Conservation (phyloP, 345 rosid species). For the Odontarrhena argentea region DNA sequence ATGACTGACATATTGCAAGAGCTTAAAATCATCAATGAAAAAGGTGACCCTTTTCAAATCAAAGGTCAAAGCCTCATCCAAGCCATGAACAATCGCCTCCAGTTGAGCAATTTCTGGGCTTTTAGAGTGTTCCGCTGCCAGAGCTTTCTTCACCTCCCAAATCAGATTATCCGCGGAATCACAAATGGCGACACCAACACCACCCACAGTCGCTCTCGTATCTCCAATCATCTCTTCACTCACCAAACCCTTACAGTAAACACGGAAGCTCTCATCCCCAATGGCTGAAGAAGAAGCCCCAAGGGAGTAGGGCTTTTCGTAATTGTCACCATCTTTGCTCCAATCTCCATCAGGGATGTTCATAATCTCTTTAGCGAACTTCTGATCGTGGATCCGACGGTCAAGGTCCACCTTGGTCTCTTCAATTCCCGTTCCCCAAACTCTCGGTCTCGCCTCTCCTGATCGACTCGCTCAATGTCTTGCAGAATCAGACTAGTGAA, state of each 20-base stretch:
- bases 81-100: conserved; percentile 63
- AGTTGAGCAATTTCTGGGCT: conserved; percentile 46
- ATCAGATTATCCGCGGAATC: conserved; percentile 50
- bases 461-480: conserved; percentile 51
- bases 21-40: conserved; percentile 42
- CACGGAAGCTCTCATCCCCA: conserved; percentile 27
- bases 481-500: conserved; percentile 44
- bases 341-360: conserved; percentile 57
- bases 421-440: conserved; percentile 41
- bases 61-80: conserved; percentile 59
- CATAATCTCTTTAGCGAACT: conserved; percentile 54
- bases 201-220: conserved; percentile 40
- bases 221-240: conserved; percentile 51
- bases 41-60: conserved; percentile 54
- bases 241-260: conserved; percentile 47
- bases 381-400: conserved; percentile 67
- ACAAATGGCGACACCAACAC: conserved; percentile 60
- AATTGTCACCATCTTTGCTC: conserved; percentile 52
- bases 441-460: conserved; percentile 53
- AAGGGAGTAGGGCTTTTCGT: conserved; percentile 51
- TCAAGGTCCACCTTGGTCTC: conserved; percentile 50
- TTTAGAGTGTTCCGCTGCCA: conserved; percentile 39
- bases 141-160: conserved; percentile 46
- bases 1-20: conserved; percentile 58
- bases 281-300: conserved; percentile 33